Evolutionary conservation across 768 basidiomycete species (phyloP).

Genomic region (Psilocybe tampanensis): DNA sequence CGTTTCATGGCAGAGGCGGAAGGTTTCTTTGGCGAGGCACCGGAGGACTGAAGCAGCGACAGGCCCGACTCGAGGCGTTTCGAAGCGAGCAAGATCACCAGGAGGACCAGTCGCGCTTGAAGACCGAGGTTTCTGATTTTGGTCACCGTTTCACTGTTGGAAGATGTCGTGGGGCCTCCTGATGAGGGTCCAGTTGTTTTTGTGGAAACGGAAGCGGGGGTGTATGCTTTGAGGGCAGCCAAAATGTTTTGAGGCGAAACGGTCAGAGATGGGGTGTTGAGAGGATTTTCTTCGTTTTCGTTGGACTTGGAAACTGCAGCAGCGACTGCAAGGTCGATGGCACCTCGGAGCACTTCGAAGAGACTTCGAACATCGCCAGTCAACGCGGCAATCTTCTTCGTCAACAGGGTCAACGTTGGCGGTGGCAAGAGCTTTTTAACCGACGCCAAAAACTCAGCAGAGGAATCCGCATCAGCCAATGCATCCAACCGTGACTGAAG

Average conservation of each 20-base stretch:
- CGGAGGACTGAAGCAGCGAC: conserved; percentile 40
- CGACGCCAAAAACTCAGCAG: conserved; percentile 31
- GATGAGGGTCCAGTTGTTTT: conserved; percentile 23
- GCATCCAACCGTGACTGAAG: conserved; percentile 63
- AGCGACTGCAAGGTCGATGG: conserved; percentile 70
- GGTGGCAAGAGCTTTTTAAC: conserved; percentile 61
- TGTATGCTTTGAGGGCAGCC: conserved; percentile 73
- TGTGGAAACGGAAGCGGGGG: conserved; percentile 42
- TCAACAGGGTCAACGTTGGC: conserved; percentile 67
- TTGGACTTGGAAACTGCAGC: conserved; percentile 16
- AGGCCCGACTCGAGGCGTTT: conserved; percentile 64
- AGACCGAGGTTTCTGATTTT: conserved; percentile 74
- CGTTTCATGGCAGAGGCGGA: conserved; percentile 56
- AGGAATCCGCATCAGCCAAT: conserved; percentile 40
- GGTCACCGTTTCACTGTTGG: conserved; percentile 61
- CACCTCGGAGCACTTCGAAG: conserved; percentile 79
- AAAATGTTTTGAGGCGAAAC: conserved; percentile 73
- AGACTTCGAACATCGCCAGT: conserved; percentile 84
- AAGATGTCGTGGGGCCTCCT: conserved; percentile 21
- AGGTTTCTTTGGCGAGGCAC: conserved; percentile 39
- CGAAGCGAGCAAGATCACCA: conserved; percentile 63
- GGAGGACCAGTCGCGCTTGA: conserved; percentile 71
- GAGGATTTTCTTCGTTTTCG: conserved; percentile 32
- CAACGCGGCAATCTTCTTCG: conserved; percentile 79
- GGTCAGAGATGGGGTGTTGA: conserved; percentile 37